A percentile compares a stretch with the other conserved stretches of the same genome.
phyloP scores from a whole-genome alignment of 73 alveolate genomes.

The Symbiodinium natans region DNA sequence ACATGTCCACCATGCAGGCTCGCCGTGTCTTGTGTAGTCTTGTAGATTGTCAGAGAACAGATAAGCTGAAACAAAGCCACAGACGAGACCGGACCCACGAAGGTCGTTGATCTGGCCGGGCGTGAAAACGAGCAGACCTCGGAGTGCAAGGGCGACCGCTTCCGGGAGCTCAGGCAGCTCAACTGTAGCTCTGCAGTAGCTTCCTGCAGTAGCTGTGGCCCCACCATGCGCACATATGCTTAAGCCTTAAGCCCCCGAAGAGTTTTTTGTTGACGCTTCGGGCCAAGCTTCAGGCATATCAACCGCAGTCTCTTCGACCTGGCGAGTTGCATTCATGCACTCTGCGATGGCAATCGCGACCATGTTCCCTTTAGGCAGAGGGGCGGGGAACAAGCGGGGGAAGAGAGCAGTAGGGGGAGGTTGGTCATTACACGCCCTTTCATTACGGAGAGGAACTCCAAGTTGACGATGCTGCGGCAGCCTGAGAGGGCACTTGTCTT shows the following conservation, averaged over 20 bases:
- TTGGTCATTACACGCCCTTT: too few species aligned
- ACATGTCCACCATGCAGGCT: slow-evolving; percentile 73
- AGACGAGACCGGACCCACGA: background rate
- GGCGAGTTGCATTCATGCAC: slow-evolving; percentile 76
- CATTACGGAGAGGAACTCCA: slow-evolving; percentile 39
- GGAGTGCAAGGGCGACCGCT: slow-evolving; percentile 74
- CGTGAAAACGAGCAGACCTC: slow-evolving; percentile 88
- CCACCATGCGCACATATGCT: background rate
- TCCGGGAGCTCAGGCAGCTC: slow-evolving; percentile 47
- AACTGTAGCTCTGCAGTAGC: background rate
- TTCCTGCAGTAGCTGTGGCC: too few species aligned
- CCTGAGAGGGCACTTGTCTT: background rate
- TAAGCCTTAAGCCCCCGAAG: background rate
- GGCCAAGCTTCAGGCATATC: slow-evolving; percentile 39
- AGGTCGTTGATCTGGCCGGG: slow-evolving; percentile 90
- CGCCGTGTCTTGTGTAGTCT: background rate
- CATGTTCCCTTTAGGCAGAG: slow-evolving; percentile 73
- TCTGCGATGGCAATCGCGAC: slow-evolving; percentile 69
- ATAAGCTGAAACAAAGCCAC: background rate
- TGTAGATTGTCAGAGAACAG: background rate
- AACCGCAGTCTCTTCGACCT: slow-evolving; percentile 74
- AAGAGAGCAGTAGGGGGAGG: too few species aligned
- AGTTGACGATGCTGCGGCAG: slow-evolving; percentile 70
- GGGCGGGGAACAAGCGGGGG: too few species aligned
- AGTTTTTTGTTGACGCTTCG: background rate